Percentiles rank a stretch among this genome's conserved stretches.
phyloP scores from a whole-genome alignment of 306 rosid genomes.

The Castanea crenata region DNA sequence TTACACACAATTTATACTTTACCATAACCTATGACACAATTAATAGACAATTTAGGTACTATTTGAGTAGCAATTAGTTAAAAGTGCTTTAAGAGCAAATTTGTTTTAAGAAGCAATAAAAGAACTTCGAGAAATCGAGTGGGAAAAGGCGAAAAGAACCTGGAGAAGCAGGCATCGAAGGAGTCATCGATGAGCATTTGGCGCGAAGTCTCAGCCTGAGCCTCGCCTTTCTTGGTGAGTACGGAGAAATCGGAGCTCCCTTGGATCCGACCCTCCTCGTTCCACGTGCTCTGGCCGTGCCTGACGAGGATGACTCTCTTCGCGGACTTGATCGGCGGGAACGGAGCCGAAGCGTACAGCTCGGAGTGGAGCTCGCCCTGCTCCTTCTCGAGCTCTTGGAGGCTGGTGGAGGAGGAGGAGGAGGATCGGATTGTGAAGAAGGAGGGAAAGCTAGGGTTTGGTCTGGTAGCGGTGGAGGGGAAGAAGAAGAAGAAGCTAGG shows the following conservation, averaged over 20 bases:
- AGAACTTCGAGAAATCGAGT: background rate
- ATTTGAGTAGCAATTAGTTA: background rate
- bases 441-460: conserved; percentile 5
- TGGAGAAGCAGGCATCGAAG: conserved; percentile 80
- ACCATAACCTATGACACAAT: background rate
- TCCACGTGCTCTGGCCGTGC: conserved; percentile 98
- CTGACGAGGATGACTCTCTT: conserved; percentile 90
- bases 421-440: conserved; percentile 39
- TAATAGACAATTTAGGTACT: background rate
- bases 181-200: conserved; percentile 73
- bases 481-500: conserved; percentile 12
- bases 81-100: background rate
- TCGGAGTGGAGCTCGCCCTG: conserved; percentile 35
- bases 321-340: conserved; percentile 48
- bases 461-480: background rate
- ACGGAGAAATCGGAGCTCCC: conserved; percentile 88
- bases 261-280: conserved; percentile 90
- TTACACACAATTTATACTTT: background rate
- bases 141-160: conserved; percentile 27
- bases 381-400: conserved; percentile 39
- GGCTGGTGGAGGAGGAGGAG: conserved; percentile 50
- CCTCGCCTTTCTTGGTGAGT: conserved; percentile 82
- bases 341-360: conserved; percentile 32
- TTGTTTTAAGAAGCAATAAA: background rate
- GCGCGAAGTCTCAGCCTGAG: conserved; percentile 88